Percentiles rank a stretch among this genome's conserved stretches.
phyloP scores from a whole-genome alignment of 805 yeast species.

The Saccharomycopsis sp. region DNA sequence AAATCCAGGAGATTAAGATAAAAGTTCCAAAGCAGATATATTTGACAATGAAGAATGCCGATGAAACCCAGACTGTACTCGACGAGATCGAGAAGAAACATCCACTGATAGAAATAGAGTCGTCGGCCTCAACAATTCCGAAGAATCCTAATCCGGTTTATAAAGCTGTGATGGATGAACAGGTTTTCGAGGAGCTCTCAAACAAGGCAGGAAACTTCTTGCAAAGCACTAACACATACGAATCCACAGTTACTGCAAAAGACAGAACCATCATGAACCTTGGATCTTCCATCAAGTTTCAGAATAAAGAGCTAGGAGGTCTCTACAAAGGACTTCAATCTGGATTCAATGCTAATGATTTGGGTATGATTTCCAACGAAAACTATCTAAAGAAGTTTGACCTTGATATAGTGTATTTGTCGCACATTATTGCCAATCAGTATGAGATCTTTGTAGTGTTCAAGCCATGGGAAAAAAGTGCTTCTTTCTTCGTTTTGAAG shows the following conservation, averaged over 20 bases:
- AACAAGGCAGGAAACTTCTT: constrained; percentile 55
- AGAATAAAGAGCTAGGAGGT: constrained; percentile 67
- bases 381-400: constrained; percentile 50
- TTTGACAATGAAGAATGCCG: constrained; percentile 52
- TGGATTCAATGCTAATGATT: constrained; percentile 69
- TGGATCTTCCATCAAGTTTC: constrained; percentile 68
- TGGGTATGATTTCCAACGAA: constrained; percentile 39
- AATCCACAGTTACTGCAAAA: constrained; percentile 56
- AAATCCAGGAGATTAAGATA: constrained; percentile 66
- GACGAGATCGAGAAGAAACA: constrained; percentile 25
- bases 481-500: constrained; percentile 52
- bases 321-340: constrained; percentile 77
- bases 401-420: constrained; percentile 54
- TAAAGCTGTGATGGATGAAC: constrained; percentile 58
- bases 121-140: constrained; percentile 59
- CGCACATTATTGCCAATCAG: constrained; percentile 66
- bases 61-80: constrained; percentile 22
- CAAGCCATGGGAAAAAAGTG: constrained; percentile 52
- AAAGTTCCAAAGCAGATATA: constrained; percentile 70
- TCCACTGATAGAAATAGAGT: constrained; percentile 49
- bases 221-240: constrained; percentile 61
- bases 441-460: constrained; percentile 69
- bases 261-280: constrained; percentile 75
- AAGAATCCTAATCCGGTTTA: constrained; percentile 44
- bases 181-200: constrained; percentile 45